Percentiles rank a stretch among this genome's conserved stretches.
Evolutionary conservation across 108 stramenopile genomes (phyloP).

Genomic region (Skeletonema tropicum): DNA sequence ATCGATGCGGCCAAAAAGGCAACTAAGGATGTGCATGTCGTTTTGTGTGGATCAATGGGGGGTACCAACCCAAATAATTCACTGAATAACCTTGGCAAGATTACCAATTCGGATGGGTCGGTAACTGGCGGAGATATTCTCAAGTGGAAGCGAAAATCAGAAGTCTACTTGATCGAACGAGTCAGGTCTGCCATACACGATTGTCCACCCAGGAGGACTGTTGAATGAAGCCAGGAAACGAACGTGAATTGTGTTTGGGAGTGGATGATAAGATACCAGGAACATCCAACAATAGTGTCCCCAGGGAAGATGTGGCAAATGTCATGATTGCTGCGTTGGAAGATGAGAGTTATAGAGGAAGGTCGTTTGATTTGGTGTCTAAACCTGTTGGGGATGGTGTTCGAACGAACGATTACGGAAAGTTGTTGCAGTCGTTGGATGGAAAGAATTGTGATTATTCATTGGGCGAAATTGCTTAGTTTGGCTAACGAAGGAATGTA

Average conservation of each 20-base stretch:
- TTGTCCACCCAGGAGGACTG: constrained; percentile 89
- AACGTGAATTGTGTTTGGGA: constrained; percentile 77
- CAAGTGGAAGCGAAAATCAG: constrained; percentile 82
- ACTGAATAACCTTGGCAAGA: constrained; percentile 70
- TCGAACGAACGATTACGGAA: constrained; percentile 48
- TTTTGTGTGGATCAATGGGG: constrained; percentile 78
- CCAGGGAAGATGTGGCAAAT: constrained; percentile 86
- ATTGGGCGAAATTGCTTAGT: constrained; percentile 50
- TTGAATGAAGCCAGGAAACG: constrained; percentile 74
- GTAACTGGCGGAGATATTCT: constrained; percentile 76
- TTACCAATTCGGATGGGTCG: constrained; percentile 56
- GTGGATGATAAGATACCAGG: constrained; percentile 77
- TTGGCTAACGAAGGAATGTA: neutral
- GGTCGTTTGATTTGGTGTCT: constrained; percentile 74
- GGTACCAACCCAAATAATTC: constrained; percentile 80
- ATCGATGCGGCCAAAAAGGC: constrained; percentile 72
- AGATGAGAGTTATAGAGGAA: constrained; percentile 43
- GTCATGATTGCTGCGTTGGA: constrained; percentile 71
- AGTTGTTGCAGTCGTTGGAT: constrained; percentile 51
- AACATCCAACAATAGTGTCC: constrained; percentile 68
- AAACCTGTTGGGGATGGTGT: constrained; percentile 47
- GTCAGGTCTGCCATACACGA: constrained; percentile 72
- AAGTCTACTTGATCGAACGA: constrained; percentile 65
- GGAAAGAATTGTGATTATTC: constrained; percentile 74
- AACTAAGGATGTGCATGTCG: constrained; percentile 65